phyloP scores from a whole-genome alignment of 2,329 filamentous ascomycete genomes.

The Xylariaceae sp. region DNA sequence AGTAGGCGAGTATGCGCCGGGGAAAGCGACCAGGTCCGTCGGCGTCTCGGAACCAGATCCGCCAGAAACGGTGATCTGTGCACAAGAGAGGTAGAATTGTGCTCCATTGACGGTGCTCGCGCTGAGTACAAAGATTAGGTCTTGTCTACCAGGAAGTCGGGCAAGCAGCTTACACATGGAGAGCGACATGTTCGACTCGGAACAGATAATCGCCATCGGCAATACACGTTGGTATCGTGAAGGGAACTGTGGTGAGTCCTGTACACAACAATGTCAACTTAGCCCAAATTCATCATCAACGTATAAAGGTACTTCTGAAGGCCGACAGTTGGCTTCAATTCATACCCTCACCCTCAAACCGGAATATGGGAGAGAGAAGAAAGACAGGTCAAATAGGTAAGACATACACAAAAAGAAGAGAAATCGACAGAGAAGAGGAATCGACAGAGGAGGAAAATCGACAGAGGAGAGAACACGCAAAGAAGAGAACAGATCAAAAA shows the following conservation, averaged over 20 bases:
- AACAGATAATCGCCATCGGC: conserved; percentile 37
- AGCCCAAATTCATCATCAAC: no score
- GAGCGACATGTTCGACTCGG: conserved; percentile 36
- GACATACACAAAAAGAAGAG: no score
- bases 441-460: no score
- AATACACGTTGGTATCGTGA: conserved; percentile 33
- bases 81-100: conserved; percentile 36
- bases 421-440: no score
- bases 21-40: conserved; percentile 28
- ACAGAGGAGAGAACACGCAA: no score
- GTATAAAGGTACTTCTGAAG: no score
- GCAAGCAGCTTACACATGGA: conserved; percentile 24
- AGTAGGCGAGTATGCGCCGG: conserved; percentile 35
- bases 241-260: conserved; percentile 24
- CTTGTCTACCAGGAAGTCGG: neutral
- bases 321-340: no score
- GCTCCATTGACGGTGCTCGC: conserved; percentile 31
- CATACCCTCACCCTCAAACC: no score
- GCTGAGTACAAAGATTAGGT: neutral
- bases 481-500: no score
- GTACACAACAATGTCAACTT: no score
- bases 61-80: conserved; percentile 32
- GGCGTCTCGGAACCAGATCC: conserved; percentile 27
- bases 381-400: no score
- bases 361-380: neutral